phyloP scores from a whole-genome alignment of 1,284 basidiomycete species.

The Trichosporon sp. region DNA sequence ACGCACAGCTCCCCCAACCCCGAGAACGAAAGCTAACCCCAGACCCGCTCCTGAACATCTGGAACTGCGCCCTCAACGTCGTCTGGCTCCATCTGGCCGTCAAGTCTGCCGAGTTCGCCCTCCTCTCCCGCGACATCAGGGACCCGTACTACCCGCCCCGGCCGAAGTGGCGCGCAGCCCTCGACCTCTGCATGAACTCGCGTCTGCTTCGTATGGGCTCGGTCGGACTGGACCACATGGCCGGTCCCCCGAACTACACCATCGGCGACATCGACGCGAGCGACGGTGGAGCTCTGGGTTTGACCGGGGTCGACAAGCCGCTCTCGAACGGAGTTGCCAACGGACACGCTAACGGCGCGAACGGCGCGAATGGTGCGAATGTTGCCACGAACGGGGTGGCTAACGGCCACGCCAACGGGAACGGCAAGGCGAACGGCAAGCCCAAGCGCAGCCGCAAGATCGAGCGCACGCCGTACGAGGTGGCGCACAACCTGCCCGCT shows the following conservation, averaged over 20 bases:
- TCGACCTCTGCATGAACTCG: slow-evolving; percentile 45
- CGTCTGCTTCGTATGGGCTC: slow-evolving; percentile 45
- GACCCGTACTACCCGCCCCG: slow-evolving; percentile 40
- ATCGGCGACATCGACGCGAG: background rate
- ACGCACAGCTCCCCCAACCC: too few species aligned
- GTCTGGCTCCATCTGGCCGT: slow-evolving; percentile 39
- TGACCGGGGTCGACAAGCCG: background rate
- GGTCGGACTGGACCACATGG: slow-evolving; percentile 33
- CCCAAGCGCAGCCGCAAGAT: background rate
- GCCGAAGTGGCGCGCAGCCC: slow-evolving; percentile 31
- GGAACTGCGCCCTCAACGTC: slow-evolving; percentile 44
- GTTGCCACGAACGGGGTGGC: background rate
- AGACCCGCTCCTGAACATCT: slow-evolving; percentile 43
- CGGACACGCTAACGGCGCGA: background rate
- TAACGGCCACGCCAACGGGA: background rate
- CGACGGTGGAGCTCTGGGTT: background rate
- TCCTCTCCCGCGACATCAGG: slow-evolving; percentile 36
- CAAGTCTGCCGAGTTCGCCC: slow-evolving; percentile 45
- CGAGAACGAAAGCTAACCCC: slow-evolving; percentile 6
- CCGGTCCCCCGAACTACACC: slow-evolving; percentile 19
- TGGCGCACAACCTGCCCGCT: slow-evolving; percentile 2
- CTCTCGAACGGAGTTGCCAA: too few species aligned
- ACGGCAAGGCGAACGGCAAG: background rate
- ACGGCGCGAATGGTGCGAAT: too few species aligned
- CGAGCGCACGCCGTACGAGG: background rate